phyloP scores from a whole-genome alignment of 257 asterid genomes.

The Penstemon newberryi region DNA sequence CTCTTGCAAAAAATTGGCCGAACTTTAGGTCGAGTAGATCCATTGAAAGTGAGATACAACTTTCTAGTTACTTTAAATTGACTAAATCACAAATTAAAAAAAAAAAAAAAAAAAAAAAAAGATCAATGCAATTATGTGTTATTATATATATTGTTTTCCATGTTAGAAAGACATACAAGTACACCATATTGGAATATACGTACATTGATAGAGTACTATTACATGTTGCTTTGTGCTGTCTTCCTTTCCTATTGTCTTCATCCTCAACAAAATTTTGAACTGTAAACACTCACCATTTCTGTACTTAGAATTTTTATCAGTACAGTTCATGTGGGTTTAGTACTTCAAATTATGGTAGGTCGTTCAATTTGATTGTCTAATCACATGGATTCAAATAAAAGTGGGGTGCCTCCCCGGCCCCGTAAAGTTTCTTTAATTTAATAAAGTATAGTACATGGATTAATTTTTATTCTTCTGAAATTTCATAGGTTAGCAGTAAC shows the following conservation, averaged over 20 bases:
- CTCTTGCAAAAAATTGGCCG: no score
- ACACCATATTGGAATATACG: neutral
- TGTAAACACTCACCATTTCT: neutral
- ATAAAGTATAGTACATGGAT: no score
- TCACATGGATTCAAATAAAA: neutral
- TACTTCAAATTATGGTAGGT: neutral
- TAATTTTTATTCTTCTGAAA: no score
- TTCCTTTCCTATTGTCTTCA: neutral
- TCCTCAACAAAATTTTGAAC: neutral
- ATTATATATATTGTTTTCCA: neutral
- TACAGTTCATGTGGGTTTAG: neutral
- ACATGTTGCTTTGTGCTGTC: neutral
- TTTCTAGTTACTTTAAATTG: neutral
- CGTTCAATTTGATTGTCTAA: neutral
- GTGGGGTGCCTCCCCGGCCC: no score
- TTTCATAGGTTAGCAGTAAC: no score
- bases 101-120: neutral
- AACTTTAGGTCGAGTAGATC: no score
- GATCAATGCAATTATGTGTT: neutral
- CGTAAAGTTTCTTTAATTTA: no score
- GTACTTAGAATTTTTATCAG: neutral
- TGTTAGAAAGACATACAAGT: conserved; percentile 1
- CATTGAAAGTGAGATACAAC: no score
- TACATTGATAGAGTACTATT: neutral
- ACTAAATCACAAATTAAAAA: neutral